These are phyloP conservation scores for Fusarium musae DNA, from an alignment of 2,329 filamentous ascomycete genomes.

Conservation along the genomic window DNA sequence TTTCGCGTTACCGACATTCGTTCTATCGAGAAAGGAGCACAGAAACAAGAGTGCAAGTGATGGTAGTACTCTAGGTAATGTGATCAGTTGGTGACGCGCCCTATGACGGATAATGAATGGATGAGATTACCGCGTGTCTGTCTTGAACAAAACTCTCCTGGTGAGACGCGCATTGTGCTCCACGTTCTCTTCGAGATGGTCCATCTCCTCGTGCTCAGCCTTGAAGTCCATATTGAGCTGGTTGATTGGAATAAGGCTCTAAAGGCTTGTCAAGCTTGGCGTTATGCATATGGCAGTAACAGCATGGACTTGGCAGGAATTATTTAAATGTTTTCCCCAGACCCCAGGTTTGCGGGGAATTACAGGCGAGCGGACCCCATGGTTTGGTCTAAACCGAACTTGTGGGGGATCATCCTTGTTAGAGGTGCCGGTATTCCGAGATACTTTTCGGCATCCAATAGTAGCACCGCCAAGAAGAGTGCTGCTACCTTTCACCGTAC, in stretches of 20 bases:
- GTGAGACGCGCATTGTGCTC: background rate
- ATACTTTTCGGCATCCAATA: background rate
- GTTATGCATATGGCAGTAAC: background rate
- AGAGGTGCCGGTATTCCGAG: conserved; percentile 3
- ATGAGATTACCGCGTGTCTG: background rate
- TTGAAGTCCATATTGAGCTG: background rate
- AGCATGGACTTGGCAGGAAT: background rate
- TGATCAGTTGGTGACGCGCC: background rate
- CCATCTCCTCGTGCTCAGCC: conserved; percentile 1
- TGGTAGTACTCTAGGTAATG: background rate
- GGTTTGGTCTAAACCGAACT: background rate
- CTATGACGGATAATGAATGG: background rate
- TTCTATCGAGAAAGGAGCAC: conserved; percentile 63
- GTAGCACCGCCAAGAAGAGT: background rate
- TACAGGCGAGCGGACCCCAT: background rate
- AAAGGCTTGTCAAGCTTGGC: background rate
- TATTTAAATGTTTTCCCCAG: conserved; percentile 3
- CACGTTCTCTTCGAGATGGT: background rate
- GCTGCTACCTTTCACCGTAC: background rate
- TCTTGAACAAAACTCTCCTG: conserved; percentile 2
- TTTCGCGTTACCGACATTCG: conserved; percentile 79
- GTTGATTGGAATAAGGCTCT: background rate
- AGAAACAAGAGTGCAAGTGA: background rate
- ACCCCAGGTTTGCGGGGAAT: conserved; percentile 2
- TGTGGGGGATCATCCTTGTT: background rate